Evolutionary conservation across 352 stramenopile genomes (phyloP).

Genomic region (Phytopythium aichiense): DNA sequence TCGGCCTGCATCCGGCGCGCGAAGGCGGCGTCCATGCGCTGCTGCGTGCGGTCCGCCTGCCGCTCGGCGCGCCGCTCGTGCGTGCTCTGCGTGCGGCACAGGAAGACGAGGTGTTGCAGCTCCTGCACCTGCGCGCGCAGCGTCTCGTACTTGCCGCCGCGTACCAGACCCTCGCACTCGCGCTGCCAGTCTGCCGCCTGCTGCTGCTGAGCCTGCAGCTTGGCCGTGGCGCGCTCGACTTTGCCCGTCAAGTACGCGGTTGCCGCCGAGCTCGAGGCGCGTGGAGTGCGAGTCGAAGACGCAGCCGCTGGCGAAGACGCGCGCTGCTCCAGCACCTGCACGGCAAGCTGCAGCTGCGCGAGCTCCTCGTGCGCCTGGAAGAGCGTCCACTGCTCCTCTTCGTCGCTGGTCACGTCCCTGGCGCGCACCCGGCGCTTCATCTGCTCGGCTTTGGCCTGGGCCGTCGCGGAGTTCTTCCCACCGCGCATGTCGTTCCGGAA

Average conservation of each 20-base stretch:
- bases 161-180: slow-evolving; percentile 39
- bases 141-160: slow-evolving; percentile 37
- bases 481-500: slow-evolving; percentile 48
- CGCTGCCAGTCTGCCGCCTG: slow-evolving; percentile 21
- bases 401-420: slow-evolving; percentile 42
- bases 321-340: slow-evolving; percentile 34
- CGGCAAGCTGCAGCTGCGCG: slow-evolving; percentile 46
- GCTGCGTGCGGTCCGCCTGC: slow-evolving; percentile 23
- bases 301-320: background rate
- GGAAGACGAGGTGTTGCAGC: slow-evolving; percentile 64
- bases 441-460: slow-evolving; percentile 17
- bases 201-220: slow-evolving; percentile 32
- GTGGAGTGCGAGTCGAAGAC: too few relatives aligned
- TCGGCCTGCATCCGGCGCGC: slow-evolving; percentile 40
- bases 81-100: slow-evolving; percentile 51
- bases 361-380: slow-evolving; percentile 58
- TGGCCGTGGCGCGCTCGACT: slow-evolving; percentile 35
- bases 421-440: slow-evolving; percentile 34
- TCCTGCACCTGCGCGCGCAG: slow-evolving; percentile 55
- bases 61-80: slow-evolving; percentile 40
- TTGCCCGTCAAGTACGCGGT: slow-evolving; percentile 49
- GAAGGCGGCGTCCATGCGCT: slow-evolving; percentile 29
- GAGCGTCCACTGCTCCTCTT: slow-evolving; percentile 54
- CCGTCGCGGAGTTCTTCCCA: slow-evolving; percentile 12
- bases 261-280: slow-evolving; percentile 10